Evolutionary conservation across 805 yeast species (phyloP), one percentile per base, ranked within the genome.

Genomic region (Pichia insulana): DNA sequence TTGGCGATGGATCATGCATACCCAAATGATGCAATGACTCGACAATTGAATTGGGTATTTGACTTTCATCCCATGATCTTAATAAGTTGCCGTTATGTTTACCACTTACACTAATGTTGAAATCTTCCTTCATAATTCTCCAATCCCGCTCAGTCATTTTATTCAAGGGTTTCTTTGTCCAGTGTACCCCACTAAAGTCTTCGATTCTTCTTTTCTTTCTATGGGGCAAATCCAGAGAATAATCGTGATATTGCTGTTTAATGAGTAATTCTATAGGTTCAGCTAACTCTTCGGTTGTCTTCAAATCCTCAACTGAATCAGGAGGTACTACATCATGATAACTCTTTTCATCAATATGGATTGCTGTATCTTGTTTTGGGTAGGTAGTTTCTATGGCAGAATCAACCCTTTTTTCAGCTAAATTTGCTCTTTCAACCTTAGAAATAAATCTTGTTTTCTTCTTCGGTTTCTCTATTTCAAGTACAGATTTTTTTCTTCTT

Each of bases 121-220:
- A 84, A 50, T 89, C 96, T 52, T 86, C 94, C 49, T 72, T 73
- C 58, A 90, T 67, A 28, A 87, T 80, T 44, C 96, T 70, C 97
- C 97, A 90, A 59, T 92, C 97, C 48, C 97, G 68, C 0, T 70
- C 65, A 0, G 75, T 74, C 97, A 90, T 88, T 33, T 74, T 69
- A 0, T 60, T 59, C 2, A 78, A 60, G 0, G 72, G 58, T 53
- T 90, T 92, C 33, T 76, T 69, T 0, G 76, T 62, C 97, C 97
- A 92, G 43, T 71, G 79, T 9, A 53, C 7, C 7, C 26, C 25
- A 22, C 28, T 12, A 22, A 20, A 30, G n/a, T 50, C 46, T 4
- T 46, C 40, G 4, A 39, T 11, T 4, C 41, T 44, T 18, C 5
- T n/a, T 22, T 30, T 40, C 42, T 50, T 31, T 20, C 41, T 20